Base-by-base conservation (phyloP, 805 yeast genomes). In the Saturnispora silvae region DNA sequence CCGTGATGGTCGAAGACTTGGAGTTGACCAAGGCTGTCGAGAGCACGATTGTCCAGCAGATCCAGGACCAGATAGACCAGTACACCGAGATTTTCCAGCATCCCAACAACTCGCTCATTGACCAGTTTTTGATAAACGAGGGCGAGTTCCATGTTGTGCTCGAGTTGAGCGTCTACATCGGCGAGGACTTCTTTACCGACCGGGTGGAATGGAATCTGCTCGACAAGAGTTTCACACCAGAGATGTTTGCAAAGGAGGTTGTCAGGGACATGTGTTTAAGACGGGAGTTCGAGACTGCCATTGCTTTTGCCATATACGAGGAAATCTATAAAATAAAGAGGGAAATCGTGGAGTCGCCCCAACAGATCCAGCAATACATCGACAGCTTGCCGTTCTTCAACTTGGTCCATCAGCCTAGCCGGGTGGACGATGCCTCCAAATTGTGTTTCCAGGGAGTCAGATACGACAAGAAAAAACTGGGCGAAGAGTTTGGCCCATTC, bases 191-290 rank as follows among this genome's bases (percentile, higher is more conserved):
- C 29, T 86, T 77, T 50, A 95, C 86, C 48, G 98, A 92, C 58
- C 81, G 81, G 54, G 80, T 92, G 45, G 97, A 92, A 59, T 89
- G 97, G 97, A 94, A 92, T 52, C 64, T 92, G 30, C 51, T 61
- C 6, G 68, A 61, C 44, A 67, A 62, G 25, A 38, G 52, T 26
- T 52, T 81, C 17, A 72, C 85, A 1, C 96, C 98, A 0, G 95
- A 86, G 54, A 61, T 61, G 37, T 92, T 92, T 63, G 95, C 97
- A 0, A 70, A 67, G 41, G 69, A 71, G 6, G 85, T 89, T 3
- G 96, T 84, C 4, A 68, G 74, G 28, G 98, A 92, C 50, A 56
- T 92, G 57, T 96, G 96, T 0, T 60, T 92, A 23, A 64, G 79
- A 2, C 70, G 84, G 32, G 98, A 92, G 56, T 92, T 89, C 52